Base-by-base conservation (phyloP, 1,284 basidiomycete genomes). In the Volvariella surrecta region DNA sequence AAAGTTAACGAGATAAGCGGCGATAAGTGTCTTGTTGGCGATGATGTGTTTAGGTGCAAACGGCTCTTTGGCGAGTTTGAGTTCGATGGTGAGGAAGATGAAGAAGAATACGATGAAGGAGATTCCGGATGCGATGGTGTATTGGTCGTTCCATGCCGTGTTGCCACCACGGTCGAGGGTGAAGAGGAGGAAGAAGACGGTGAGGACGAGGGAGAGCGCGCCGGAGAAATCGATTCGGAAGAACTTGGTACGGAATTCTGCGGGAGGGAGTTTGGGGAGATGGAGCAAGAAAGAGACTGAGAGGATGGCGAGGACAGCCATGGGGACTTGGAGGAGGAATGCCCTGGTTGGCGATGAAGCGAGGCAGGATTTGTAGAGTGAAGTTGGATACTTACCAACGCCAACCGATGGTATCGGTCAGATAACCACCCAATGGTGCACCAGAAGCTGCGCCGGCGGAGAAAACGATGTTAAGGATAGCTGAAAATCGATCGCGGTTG, bases 331-430 rank as follows among this genome's bases (percentile, higher is more conserved):
- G 2, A 77, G 50, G 4, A 77, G 58, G 62, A 82, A 82, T 0
- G 73, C 66, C 74, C 73, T 76, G 45, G 8, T 32, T 19, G 35
- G 16, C 42, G 18, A n/a, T 16, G 32, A 37, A 35, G n/a, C 7
- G 34, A 35, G 7, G 18, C 20, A 32, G 34, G 21, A 16, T 15
- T 18, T 34, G n/a, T n/a, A 30, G 19, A 15, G 20, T 20, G 7
- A n/a, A n/a, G n/a, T n/a, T 18, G 11, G 13, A 6, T 11, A 50
- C 56, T 18, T 46, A 74, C 77, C 77, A 79, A 56, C 78, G 59
- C 79, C 79, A 82, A n/a, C 77, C 76, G 37, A 79, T 71, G 3
- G 61, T 73, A 50, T 80, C 78, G 2, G 74, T 65, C 3, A 82
- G 60, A 40, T 75, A 64, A 2, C 78, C 77, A 16, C 78, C 78